These are phyloP conservation scores for Sisymbrium irio DNA, from an alignment of 345 rosid species.

Conservation along the genomic window DNA sequence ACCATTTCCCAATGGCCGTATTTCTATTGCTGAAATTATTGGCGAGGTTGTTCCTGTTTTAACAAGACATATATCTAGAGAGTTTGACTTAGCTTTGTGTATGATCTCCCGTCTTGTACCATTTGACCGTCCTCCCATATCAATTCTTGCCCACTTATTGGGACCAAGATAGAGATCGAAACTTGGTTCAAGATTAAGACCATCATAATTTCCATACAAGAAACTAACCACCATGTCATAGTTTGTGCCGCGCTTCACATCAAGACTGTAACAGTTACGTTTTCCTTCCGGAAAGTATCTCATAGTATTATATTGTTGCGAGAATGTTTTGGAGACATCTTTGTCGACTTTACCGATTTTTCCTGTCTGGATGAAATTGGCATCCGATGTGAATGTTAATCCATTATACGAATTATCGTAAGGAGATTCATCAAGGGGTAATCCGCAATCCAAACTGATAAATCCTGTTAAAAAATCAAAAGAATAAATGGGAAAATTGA, in stretches of 20 bases:
- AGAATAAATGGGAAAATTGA: background rate
- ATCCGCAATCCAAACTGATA: conserved; percentile 52
- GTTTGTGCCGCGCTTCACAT: conserved; percentile 7
- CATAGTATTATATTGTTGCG: background rate
- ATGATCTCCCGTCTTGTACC: conserved; percentile 36
- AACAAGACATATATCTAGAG: conserved; percentile 47
- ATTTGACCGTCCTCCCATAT: background rate
- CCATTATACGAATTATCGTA: conserved; percentile 23
- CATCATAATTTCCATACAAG: conserved; percentile 49
- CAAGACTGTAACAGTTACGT: conserved; percentile 40
- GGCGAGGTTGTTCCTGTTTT: conserved; percentile 38
- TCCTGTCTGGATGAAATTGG: conserved; percentile 33
- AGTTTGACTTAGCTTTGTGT: conserved; percentile 27
- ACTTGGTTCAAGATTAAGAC: conserved; percentile 7
- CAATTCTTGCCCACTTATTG: conserved; percentile 35
- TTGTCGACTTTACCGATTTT: background rate
- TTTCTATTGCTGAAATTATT: conserved; percentile 45
- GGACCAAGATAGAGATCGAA: conserved; percentile 48
- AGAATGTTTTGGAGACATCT: background rate
- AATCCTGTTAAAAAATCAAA: conserved; percentile 31
- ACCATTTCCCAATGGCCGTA: conserved; percentile 31
- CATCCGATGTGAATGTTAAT: conserved; percentile 35
- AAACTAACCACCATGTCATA: conserved; percentile 34
- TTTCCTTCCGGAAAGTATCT: conserved; percentile 43
- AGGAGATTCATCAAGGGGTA: conserved; percentile 10